These are phyloP conservation scores for Tremella mesenterica DNA, from an alignment of 768 basidiomycete species.

Conservation along the genomic window DNA sequence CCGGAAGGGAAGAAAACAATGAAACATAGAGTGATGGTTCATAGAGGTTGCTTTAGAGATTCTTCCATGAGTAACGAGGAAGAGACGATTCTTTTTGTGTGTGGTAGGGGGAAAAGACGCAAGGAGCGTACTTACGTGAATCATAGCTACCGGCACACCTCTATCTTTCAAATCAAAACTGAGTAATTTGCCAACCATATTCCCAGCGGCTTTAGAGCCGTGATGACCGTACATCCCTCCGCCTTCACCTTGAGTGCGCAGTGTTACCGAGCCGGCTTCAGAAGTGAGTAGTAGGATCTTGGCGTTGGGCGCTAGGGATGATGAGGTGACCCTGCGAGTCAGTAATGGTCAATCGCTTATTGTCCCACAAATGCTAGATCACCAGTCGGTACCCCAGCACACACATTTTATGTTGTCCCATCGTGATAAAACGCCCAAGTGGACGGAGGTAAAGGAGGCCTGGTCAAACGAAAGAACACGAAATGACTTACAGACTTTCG, in stretches of 20 bases:
- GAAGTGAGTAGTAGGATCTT: constrained; percentile 50
- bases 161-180: constrained; percentile 46
- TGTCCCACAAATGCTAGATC: no score
- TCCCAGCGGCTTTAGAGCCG: constrained; percentile 50
- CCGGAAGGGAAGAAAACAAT: no score
- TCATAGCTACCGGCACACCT: constrained; percentile 47
- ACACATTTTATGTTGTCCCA: no score
- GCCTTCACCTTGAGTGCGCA: constrained; percentile 49
- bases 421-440: no score
- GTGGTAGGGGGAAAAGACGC: neutral
- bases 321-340: constrained; percentile 14
- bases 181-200: constrained; percentile 51
- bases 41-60: no score
- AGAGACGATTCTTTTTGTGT: neutral
- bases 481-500: constrained; percentile 15
- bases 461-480: neutral
- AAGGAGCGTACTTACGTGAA: constrained; percentile 50
- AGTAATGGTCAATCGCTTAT: neutral
- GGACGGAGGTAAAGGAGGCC: neutral
- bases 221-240: constrained; percentile 52
- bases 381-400: no score
- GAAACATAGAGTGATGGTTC: no score
- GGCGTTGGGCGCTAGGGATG: constrained; percentile 37
- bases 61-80: no score
- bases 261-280: constrained; percentile 49